Conservation (phyloP, 305 asterid species). For the Fraxinus sp. region DNA sequence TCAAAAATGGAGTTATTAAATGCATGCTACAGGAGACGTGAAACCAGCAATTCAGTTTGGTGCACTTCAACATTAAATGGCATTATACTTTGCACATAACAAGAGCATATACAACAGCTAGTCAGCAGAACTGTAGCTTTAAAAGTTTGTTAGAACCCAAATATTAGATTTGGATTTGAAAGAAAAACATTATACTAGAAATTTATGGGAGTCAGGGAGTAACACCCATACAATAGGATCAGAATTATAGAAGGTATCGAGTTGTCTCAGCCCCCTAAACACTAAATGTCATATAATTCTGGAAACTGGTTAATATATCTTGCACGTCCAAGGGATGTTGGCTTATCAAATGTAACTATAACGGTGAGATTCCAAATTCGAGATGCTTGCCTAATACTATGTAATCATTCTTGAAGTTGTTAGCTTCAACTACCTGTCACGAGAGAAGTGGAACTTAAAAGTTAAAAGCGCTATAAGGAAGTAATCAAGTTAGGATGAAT, state of each 20-base stretch:
- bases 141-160: conserved; percentile 28
- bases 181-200: conserved; percentile 5
- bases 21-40: conserved; percentile 8
- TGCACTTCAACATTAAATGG: background rate
- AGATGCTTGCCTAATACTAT: conserved; percentile 37
- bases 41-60: conserved; percentile 9
- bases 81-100: background rate
- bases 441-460: background rate
- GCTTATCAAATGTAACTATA: background rate
- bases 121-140: conserved; percentile 31
- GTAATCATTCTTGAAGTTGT: conserved; percentile 12
- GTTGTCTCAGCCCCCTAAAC: background rate
- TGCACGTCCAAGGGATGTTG: background rate
- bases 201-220: background rate
- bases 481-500: background rate
- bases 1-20: conserved; percentile 9
- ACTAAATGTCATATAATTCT: background rate
- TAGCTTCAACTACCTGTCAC: conserved; percentile 8
- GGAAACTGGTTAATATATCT: background rate
- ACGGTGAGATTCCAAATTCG: background rate
- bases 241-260: background rate
- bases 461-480: background rate
- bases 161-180: conserved; percentile 3
- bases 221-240: background rate
- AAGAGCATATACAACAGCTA: conserved; percentile 20